phyloP scores from a whole-genome alignment of 495 filamentous ascomycete genomes.

The Aspergillus asperescens region DNA sequence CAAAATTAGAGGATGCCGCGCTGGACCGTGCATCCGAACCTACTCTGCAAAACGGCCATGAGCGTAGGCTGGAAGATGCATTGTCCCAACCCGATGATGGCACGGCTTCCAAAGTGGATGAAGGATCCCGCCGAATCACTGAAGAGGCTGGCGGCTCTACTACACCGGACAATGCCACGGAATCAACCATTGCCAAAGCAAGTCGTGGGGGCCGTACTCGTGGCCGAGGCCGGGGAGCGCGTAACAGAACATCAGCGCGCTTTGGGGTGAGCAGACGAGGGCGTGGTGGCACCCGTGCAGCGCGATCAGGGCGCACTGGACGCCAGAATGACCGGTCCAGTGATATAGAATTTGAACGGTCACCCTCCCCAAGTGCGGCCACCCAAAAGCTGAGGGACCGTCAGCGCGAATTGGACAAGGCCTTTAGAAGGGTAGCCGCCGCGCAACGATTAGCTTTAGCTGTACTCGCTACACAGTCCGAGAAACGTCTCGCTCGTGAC shows the following conservation, averaged over 20 bases:
- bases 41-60: conserved; percentile 21
- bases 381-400: conserved; percentile 37
- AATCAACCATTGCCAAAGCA: conserved; percentile 20
- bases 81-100: conserved; percentile 18
- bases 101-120: conserved; percentile 11
- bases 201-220: conserved; percentile 36
- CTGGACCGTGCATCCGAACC: conserved; percentile 18
- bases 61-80: conserved; percentile 14
- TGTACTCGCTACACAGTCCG: conserved; percentile 35
- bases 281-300: conserved; percentile 19
- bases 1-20: conserved; percentile 30
- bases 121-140: conserved; percentile 21
- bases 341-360: conserved; percentile 30
- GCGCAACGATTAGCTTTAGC: conserved; percentile 37
- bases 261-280: conserved; percentile 19
- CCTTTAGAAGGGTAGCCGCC: conserved; percentile 41
- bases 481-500: conserved; percentile 35
- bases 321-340: conserved; percentile 24
- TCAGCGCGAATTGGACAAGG: conserved; percentile 37
- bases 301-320: conserved; percentile 20
- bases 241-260: conserved; percentile 27
- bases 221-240: conserved; percentile 36
- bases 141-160: conserved; percentile 20
- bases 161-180: conserved; percentile 16
- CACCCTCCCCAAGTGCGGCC: conserved; percentile 32